Conservation (phyloP, 2,329 filamentous ascomycete species). For the Lachnellula occidentalis region DNA sequence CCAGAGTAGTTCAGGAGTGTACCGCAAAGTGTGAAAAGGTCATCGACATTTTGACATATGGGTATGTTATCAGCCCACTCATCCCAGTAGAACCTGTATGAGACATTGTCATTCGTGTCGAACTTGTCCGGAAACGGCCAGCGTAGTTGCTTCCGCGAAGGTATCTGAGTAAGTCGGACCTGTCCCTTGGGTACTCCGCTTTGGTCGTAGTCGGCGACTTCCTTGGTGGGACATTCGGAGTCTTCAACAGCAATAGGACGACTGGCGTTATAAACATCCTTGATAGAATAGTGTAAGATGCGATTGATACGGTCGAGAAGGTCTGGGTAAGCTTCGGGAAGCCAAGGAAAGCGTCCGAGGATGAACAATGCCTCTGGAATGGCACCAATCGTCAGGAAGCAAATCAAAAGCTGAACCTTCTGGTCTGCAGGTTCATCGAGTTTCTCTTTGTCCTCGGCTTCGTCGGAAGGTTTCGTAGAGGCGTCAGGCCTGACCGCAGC, state of each 20-base stretch:
- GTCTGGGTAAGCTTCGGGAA: constrained; percentile 78
- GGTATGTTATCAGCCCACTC: constrained; percentile 95
- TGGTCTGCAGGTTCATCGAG: constrained; percentile 76
- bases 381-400: constrained; percentile 83
- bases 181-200: constrained; percentile 63
- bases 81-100: constrained; percentile 92
- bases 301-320: constrained; percentile 78
- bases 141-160: constrained; percentile 62
- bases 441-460: constrained; percentile 43
- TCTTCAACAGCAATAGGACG: constrained; percentile 35
- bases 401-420: constrained; percentile 78
- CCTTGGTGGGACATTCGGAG: constrained; percentile 40
- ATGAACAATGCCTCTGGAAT: constrained; percentile 91
- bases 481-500: constrained; percentile 49
- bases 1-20: constrained; percentile 82
- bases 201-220: constrained; percentile 55
- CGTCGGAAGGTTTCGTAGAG: constrained; percentile 39
- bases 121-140: constrained; percentile 81
- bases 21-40: constrained; percentile 80
- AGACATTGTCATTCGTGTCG: constrained; percentile 68
- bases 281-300: constrained; percentile 74
- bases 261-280: constrained; percentile 58
- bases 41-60: constrained; percentile 82
- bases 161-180: constrained; percentile 54
- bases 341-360: constrained; percentile 86